Evolutionary conservation across 2,329 filamentous ascomycete species (phyloP).

Genomic region (Podosphaera xanthii): DNA sequence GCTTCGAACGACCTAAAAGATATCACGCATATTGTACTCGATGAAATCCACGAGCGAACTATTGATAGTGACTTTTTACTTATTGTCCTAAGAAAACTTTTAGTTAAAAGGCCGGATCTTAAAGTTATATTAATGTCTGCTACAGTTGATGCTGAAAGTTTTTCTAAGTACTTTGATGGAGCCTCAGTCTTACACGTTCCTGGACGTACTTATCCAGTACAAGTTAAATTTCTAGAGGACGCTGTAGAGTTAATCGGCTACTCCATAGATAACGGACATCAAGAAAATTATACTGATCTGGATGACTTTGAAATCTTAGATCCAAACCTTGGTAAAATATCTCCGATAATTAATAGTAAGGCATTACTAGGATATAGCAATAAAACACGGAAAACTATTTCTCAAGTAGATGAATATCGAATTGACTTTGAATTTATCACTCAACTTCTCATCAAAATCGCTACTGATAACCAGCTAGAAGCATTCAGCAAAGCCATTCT

Average conservation of each 20-base stretch:
- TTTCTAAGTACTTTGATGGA: conserved; percentile 67
- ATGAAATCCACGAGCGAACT: conserved; percentile 88
- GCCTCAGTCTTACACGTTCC: conserved; percentile 80
- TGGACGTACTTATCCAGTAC: conserved; percentile 79
- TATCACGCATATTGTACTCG: conserved; percentile 83
- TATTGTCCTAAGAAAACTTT: conserved; percentile 69
- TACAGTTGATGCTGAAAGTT: conserved; percentile 77
- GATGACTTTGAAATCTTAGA: conserved; percentile 29
- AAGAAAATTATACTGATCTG: conserved; percentile 31
- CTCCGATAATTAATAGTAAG: conserved; percentile 32
- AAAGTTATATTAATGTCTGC: conserved; percentile 96
- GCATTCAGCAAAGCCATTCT: conserved; percentile 73
- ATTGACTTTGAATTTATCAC: conserved; percentile 78
- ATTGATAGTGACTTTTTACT: conserved; percentile 94
- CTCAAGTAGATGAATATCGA: conserved; percentile 69
- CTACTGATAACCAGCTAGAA: conserved; percentile 39
- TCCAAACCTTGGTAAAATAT: conserved; percentile 23
- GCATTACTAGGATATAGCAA: conserved; percentile 51
- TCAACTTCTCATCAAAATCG: conserved; percentile 54
- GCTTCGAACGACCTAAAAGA: conserved; percentile 67
- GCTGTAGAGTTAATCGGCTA: conserved; percentile 75
- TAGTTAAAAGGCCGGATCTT: conserved; percentile 51
- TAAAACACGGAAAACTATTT: conserved; percentile 50
- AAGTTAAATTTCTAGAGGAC: conserved; percentile 75
- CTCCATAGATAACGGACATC: conserved; percentile 25